Evolutionary conservation across 805 yeast species (phyloP).

Genomic region (Myxozyma melibiosi): DNA sequence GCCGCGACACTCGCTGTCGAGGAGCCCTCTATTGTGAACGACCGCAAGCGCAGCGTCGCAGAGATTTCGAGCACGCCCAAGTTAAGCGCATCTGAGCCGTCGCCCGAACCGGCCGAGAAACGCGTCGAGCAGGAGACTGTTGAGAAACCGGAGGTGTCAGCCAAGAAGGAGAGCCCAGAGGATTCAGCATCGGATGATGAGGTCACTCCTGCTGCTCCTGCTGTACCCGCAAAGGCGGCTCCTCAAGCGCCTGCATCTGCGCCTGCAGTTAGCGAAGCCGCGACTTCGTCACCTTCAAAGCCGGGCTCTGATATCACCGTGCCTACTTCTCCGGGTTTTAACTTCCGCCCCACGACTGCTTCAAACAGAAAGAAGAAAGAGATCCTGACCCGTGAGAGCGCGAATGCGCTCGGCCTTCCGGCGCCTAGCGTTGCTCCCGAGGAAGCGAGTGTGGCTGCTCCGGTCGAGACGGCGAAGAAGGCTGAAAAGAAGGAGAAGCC

Average conservation of each 20-base stretch:
- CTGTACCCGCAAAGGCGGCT: background rate
- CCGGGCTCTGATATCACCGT: background rate
- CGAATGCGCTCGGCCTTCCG: slow-evolving; percentile 19
- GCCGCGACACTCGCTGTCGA: background rate
- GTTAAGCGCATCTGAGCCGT: slow-evolving; percentile 4
- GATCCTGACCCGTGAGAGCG: slow-evolving; percentile 22
- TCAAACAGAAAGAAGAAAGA: slow-evolving; percentile 14
- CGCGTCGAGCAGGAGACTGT: slow-evolving; percentile 11
- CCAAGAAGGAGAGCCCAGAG: background rate
- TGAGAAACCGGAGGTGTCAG: background rate
- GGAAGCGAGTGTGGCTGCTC: background rate
- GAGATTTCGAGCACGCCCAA: slow-evolving; percentile 11
- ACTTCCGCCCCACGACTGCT: slow-evolving; percentile 19
- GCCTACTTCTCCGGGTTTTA: slow-evolving; percentile 19
- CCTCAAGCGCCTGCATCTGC: background rate
- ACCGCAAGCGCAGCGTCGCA: slow-evolving; percentile 12
- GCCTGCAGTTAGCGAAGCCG: background rate
- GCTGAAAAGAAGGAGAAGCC: slow-evolving; percentile 10
- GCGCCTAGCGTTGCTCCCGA: slow-evolving; percentile 5
- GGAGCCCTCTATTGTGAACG: background rate
- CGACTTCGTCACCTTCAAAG: background rate
- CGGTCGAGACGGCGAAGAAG: slow-evolving; percentile 1
- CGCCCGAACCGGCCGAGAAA: slow-evolving; percentile 10
- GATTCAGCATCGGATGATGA: background rate
- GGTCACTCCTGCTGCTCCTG: background rate